Percentiles rank a stretch among this genome's conserved stretches.
Conservation (phyloP, 2,329 filamentous ascomycete species). For the Clonostachys solani region DNA sequence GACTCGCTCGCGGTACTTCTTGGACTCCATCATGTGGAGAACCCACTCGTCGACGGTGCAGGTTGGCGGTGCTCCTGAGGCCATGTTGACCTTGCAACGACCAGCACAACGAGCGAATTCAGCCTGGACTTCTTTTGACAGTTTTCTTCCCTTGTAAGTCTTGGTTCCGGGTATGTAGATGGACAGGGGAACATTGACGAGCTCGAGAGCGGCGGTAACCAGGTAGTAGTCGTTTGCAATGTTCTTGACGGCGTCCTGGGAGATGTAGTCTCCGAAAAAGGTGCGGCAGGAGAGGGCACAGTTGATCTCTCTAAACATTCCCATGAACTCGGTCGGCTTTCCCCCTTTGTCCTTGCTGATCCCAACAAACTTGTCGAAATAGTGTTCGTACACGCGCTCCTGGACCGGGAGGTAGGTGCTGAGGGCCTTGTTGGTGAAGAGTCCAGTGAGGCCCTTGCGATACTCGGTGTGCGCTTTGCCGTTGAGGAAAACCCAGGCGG, state of each 20-base stretch:
- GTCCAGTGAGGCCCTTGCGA: slow-evolving; percentile 67
- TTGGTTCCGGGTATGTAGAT: slow-evolving; percentile 75
- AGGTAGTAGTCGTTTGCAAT: slow-evolving; percentile 78
- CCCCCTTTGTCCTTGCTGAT: slow-evolving; percentile 48
- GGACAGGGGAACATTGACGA: slow-evolving; percentile 68
- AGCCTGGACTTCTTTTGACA: slow-evolving; percentile 63
- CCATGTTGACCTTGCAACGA: slow-evolving; percentile 68
- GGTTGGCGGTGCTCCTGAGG: slow-evolving; percentile 59
- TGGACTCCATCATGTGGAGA: slow-evolving; percentile 67
- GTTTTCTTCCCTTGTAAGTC: slow-evolving; percentile 73
- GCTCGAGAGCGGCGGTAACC: slow-evolving; percentile 72
- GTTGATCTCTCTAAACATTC: slow-evolving; percentile 71
- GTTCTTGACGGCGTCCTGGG: slow-evolving; percentile 64
- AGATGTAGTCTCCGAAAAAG: slow-evolving; percentile 78
- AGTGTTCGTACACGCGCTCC: slow-evolving; percentile 67
- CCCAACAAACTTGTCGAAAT: slow-evolving; percentile 64
- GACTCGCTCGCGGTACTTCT: slow-evolving; percentile 59
- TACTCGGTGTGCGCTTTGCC: slow-evolving; percentile 75
- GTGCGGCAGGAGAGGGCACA: slow-evolving; percentile 75
- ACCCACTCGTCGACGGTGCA: slow-evolving; percentile 81
- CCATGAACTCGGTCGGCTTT: slow-evolving; percentile 64
- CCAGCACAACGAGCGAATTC: slow-evolving; percentile 70
- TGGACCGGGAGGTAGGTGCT: slow-evolving; percentile 68
- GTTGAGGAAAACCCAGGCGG: slow-evolving; percentile 76
- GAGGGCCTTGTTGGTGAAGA: slow-evolving; percentile 72